phyloP scores from a whole-genome alignment of 2,329 filamentous ascomycete genomes.

The Aureobasidium lini region DNA sequence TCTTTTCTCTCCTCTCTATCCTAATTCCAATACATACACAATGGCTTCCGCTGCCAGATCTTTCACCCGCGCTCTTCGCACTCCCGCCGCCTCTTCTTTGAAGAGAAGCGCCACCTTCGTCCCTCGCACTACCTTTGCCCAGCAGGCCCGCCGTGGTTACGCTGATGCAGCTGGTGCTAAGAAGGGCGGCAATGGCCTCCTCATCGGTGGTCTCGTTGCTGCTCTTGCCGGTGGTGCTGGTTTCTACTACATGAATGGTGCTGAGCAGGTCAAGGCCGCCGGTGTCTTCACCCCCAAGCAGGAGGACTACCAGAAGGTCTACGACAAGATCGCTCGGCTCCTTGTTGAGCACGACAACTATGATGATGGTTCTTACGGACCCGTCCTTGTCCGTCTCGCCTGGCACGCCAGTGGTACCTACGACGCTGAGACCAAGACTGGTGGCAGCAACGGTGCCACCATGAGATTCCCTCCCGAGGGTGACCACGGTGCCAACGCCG shows the following conservation, averaged over 20 bases:
- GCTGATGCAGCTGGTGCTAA: conserved; percentile 45
- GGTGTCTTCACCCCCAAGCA: conserved; percentile 63
- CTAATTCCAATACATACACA: conserved; percentile 5
- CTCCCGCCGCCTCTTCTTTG: conserved; percentile 44
- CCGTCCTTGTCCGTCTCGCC: conserved; percentile 79
- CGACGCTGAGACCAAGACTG: conserved; percentile 79
- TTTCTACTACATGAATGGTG: conserved; percentile 56
- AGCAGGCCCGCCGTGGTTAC: conserved; percentile 70
- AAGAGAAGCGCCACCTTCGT: conserved; percentile 45
- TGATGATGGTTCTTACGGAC: conserved; percentile 92
- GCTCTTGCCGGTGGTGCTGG: conserved; percentile 57
- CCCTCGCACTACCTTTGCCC: conserved; percentile 62
- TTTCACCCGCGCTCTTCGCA: conserved; percentile 34
- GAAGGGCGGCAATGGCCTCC: conserved; percentile 37
- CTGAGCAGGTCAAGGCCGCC: conserved; percentile 11
- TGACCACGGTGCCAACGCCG: conserved; percentile 89
- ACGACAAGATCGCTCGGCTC: conserved; percentile 72
- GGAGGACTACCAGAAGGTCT: conserved; percentile 92
- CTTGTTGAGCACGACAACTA: conserved; percentile 90
- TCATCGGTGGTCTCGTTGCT: conserved; percentile 53
- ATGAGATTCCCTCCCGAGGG: conserved; percentile 91
- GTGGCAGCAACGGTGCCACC: conserved; percentile 90
- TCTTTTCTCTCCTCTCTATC: neutral
- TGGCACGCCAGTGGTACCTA: conserved; percentile 95
- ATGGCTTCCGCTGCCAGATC: conserved; percentile 34